phyloP scores from a whole-genome alignment of 78 protist genomes.

The Dictyostelium capitatum region DNA sequence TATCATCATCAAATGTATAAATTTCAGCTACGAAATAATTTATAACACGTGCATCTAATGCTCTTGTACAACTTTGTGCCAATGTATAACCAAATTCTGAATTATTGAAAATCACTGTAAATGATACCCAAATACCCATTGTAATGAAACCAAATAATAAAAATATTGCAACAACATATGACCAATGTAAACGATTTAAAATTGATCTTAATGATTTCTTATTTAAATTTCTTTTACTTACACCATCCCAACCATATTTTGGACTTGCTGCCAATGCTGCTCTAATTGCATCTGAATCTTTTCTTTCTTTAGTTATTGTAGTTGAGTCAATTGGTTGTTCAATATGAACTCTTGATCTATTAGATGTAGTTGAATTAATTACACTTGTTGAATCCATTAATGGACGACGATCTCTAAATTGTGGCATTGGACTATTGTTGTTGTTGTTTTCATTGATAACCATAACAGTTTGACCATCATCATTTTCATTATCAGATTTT shows the following conservation, averaged over 20 bases:
- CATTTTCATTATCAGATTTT: not conserved
- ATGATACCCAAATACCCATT: conserved; percentile 36
- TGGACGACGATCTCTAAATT: conserved; percentile 17
- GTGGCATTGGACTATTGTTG: not conserved
- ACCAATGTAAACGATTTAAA: conserved; percentile 24
- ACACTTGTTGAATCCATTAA: not conserved
- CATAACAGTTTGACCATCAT: not conserved
- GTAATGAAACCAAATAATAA: conserved; percentile 57
- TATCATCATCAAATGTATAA: not conserved
- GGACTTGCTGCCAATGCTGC: not conserved
- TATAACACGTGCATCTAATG: conserved; percentile 16
- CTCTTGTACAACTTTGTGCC: not conserved
- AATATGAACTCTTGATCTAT: not conserved
- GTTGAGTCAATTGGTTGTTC: not conserved
- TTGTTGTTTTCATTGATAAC: too few relatives aligned
- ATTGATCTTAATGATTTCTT: conserved; percentile 26
- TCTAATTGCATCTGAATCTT: not conserved
- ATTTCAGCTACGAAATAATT: conserved; percentile 5
- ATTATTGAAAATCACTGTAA: not conserved
- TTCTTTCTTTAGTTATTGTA: not conserved
- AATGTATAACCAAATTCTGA: conserved; percentile 6
- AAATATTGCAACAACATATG: conserved; percentile 34
- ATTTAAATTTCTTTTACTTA: conserved; percentile 49
- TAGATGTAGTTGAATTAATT: not conserved
- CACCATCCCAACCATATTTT: conserved; percentile 62